Conservation (phyloP, 371 early-diverging fungal species). For the Rhizopus delemar region DNA sequence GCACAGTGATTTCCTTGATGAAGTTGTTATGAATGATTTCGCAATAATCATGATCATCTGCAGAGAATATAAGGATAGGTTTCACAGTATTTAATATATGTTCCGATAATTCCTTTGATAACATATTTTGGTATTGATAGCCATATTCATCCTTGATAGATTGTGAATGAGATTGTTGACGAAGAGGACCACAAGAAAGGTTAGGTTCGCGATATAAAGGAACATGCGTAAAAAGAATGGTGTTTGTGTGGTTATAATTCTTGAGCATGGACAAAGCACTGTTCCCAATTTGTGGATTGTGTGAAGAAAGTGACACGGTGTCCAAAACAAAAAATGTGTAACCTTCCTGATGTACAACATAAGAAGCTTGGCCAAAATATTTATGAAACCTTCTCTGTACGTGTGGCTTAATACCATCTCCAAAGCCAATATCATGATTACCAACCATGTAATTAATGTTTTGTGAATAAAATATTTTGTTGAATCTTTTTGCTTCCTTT, state of each 20-base stretch:
- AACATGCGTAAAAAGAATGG: conserved; percentile 78
- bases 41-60: conserved; percentile 95
- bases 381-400: conserved; percentile 59
- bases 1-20: conserved; percentile 44
- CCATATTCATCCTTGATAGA: conserved; percentile 59
- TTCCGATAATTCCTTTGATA: conserved; percentile 53
- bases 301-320: conserved; percentile 70
- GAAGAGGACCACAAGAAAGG: conserved; percentile 70
- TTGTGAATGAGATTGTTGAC: conserved; percentile 38
- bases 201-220: conserved; percentile 72
- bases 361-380: conserved; percentile 72
- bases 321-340: conserved; percentile 72
- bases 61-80: conserved; percentile 79
- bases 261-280: conserved; percentile 46
- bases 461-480: conserved; percentile 25
- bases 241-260: conserved; percentile 19
- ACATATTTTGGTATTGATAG: conserved; percentile 86
- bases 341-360: conserved; percentile 59
- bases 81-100: conserved; percentile 61
- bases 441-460: conserved; percentile 64
- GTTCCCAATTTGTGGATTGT: conserved; percentile 38
- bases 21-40: conserved; percentile 29
- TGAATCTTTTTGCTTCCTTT: conserved; percentile 32
- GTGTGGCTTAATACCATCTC: conserved; percentile 58
- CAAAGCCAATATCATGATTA: conserved; percentile 94